phyloP scores from a whole-genome alignment of 768 basidiomycete genomes.

The Tricholoma furcatifolium region DNA sequence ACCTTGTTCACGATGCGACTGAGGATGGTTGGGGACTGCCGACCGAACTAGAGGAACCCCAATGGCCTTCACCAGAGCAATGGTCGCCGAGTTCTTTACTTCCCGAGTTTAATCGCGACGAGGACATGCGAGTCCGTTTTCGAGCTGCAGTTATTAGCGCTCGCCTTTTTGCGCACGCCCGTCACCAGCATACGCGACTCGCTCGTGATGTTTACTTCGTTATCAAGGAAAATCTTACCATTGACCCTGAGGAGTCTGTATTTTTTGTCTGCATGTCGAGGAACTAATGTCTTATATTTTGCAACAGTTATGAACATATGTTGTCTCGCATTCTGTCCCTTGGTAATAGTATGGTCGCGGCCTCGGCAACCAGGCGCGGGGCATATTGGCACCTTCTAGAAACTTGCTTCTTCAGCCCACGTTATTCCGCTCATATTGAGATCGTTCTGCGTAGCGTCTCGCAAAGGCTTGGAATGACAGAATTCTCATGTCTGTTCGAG shows the following conservation, averaged over 20 bases:
- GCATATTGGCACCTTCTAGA: slow-evolving; percentile 91
- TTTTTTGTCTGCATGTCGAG: background rate
- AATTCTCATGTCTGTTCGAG: slow-evolving; percentile 65
- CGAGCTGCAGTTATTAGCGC: slow-evolving; percentile 64
- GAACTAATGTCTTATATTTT: slow-evolving; percentile 4
- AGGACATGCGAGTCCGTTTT: slow-evolving; percentile 84
- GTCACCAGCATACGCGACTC: slow-evolving; percentile 21
- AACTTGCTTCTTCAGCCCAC: slow-evolving; percentile 43
- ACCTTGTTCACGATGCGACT: slow-evolving; percentile 56
- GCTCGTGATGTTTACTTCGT: slow-evolving; percentile 42
- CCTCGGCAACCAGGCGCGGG: slow-evolving; percentile 72
- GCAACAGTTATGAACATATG: slow-evolving; percentile 68
- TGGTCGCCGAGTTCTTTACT: slow-evolving; percentile 45
- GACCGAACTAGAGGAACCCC: slow-evolving; percentile 28
- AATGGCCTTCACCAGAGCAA: slow-evolving; percentile 13
- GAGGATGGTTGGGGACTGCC: slow-evolving; percentile 46
- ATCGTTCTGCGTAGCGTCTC: slow-evolving; percentile 63
- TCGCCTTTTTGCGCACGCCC: slow-evolving; percentile 52
- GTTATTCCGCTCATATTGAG: slow-evolving; percentile 41
- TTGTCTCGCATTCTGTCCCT: slow-evolving; percentile 69
- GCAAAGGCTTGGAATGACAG: slow-evolving; percentile 60
- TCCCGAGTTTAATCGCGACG: slow-evolving; percentile 56
- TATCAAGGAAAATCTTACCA: slow-evolving; percentile 45
- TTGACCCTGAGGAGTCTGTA: slow-evolving; percentile 50
- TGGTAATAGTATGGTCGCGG: slow-evolving; percentile 78